Conservation (phyloP, 495 filamentous ascomycete species). For the Xylaria telfairii region DNA sequence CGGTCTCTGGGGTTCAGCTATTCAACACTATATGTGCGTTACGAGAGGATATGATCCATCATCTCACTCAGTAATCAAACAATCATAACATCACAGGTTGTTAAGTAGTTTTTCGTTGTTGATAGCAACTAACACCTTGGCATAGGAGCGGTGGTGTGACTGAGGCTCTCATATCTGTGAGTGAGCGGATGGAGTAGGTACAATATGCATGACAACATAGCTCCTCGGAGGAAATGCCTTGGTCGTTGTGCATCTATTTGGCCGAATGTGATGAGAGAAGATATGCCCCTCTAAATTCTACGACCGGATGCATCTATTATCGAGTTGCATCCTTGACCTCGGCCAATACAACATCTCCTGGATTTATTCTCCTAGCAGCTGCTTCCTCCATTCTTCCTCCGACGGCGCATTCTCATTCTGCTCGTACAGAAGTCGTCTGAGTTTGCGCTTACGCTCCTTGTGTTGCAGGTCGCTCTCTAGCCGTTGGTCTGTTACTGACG, state of each 20-base stretch:
- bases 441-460: slow-evolving; percentile 37
- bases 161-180: not conserved
- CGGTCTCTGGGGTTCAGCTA: not conserved
- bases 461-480: slow-evolving; percentile 47
- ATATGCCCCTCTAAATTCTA: not conserved
- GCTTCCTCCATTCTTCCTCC: slow-evolving; percentile 48
- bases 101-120: not conserved
- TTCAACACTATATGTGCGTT: not conserved
- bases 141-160: not conserved
- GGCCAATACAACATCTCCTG: not conserved
- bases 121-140: not conserved
- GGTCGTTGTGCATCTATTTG: not conserved
- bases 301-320: not conserved
- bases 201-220: not conserved
- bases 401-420: slow-evolving; percentile 46
- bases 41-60: not conserved
- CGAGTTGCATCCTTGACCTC: not conserved
- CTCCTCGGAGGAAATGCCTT: not conserved
- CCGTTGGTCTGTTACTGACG: slow-evolving; percentile 43
- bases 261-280: not conserved
- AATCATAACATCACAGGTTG: not conserved
- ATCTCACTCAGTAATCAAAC: not conserved
- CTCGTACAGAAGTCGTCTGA: slow-evolving; percentile 38
- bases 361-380: slow-evolving; percentile 34
- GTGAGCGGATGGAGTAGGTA: not conserved